Conservation (phyloP, 257 asterid genomes). For the Agastache rugosa region DNA sequence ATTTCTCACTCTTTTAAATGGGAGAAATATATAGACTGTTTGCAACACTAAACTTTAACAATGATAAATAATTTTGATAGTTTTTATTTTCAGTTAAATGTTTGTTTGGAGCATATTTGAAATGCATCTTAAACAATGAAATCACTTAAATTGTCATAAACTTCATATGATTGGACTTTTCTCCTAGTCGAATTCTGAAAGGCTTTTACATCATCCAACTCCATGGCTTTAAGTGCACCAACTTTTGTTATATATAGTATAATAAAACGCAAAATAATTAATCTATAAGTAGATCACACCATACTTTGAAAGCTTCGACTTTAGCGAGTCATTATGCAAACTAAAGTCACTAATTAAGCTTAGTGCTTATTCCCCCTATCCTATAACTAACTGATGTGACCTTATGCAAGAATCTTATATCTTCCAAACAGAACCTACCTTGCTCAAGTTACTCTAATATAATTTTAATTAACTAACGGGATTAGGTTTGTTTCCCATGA, state of each 20-base stretch:
- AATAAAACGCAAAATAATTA: background rate
- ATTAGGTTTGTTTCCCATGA: conserved; percentile 28
- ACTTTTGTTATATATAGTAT: background rate
- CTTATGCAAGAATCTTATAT: conserved; percentile 26
- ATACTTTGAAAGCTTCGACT: conserved; percentile 4
- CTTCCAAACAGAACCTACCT: conserved; percentile 30
- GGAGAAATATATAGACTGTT: no score
- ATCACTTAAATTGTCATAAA: background rate
- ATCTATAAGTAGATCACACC: background rate
- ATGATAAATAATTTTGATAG: no score
- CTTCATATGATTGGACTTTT: conserved; percentile 11
- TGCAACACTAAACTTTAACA: no score
- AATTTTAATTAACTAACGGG: background rate
- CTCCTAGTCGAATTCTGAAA: background rate
- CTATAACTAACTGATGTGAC: conserved; percentile 31
- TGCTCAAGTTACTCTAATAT: background rate
- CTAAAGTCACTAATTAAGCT: background rate
- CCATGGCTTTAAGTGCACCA: background rate
- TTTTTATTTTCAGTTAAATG: no score
- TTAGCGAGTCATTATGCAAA: conserved; percentile 10
- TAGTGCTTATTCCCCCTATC: conserved; percentile 23
- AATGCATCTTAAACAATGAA: background rate
- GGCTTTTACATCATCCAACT: background rate
- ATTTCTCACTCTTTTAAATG: no score
- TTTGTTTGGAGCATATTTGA: background rate